phyloP scores from a whole-genome alignment of 1,284 basidiomycete genomes.

The Calocybe gambosa region DNA sequence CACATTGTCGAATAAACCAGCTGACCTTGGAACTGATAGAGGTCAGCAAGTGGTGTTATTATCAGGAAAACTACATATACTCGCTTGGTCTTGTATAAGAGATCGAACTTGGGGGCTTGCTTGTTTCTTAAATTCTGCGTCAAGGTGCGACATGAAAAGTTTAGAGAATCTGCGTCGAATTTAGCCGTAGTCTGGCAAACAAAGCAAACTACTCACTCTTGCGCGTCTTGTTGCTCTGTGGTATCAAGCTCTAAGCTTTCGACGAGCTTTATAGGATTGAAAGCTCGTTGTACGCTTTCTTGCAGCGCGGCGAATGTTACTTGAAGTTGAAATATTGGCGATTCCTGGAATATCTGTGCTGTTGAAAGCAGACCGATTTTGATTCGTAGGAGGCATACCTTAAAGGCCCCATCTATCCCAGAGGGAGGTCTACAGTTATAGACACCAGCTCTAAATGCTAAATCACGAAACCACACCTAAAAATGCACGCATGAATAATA shows the following conservation, averaged over 20 bases:
- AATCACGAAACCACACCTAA: constrained; percentile 67
- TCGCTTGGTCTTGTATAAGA: constrained; percentile 67
- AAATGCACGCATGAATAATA: constrained; percentile 4
- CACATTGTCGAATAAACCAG: constrained; percentile 78
- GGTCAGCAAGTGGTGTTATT: constrained; percentile 1
- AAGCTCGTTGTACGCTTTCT: constrained; percentile 58
- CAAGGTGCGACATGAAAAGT: constrained; percentile 84
- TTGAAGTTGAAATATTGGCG: constrained; percentile 70
- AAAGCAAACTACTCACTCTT: constrained; percentile 60
- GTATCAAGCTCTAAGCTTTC: constrained; percentile 76
- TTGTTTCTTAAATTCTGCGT: constrained; percentile 79
- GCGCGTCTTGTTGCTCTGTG: constrained; percentile 88
- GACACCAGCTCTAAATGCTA: constrained; percentile 60
- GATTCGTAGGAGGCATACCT: constrained; percentile 31
- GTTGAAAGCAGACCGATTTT: constrained; percentile 5
- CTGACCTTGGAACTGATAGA: constrained; percentile 76
- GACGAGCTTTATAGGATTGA: constrained; percentile 78
- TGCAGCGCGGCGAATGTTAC: constrained; percentile 80
- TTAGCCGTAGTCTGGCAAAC: not conserved
- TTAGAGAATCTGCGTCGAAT: constrained; percentile 74
- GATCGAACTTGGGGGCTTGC: constrained; percentile 51
- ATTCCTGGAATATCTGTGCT: constrained; percentile 38
- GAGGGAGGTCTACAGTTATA: constrained; percentile 51
- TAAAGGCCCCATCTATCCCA: constrained; percentile 45
- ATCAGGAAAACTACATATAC: constrained; percentile 1